Percentiles rank a stretch among this genome's conserved stretches.
Conservation (phyloP, 768 basidiomycete species). For the Suillus subaureus region DNA sequence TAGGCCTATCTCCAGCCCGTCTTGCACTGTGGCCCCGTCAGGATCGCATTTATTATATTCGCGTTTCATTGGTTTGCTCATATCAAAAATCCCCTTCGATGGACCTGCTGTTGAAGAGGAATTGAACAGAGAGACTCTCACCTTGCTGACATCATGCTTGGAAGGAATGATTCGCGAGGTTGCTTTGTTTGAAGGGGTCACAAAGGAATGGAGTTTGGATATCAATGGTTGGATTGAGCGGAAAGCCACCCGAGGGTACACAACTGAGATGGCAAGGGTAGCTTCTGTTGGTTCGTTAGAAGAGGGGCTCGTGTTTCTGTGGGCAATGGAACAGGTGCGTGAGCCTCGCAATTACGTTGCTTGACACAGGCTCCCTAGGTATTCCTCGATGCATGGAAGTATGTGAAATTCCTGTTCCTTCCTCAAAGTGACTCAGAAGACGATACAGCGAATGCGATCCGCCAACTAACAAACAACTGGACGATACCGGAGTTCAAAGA, state of each 20-base stretch:
- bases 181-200: slow-evolving; percentile 60
- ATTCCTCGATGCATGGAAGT: slow-evolving; percentile 70
- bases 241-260: slow-evolving; percentile 67
- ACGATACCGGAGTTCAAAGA: slow-evolving; percentile 51
- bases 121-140: slow-evolving; percentile 39
- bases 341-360: slow-evolving; percentile 1
- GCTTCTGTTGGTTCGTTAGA: slow-evolving; percentile 47
- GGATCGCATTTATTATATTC: slow-evolving; percentile 77
- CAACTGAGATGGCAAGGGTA: slow-evolving; percentile 68
- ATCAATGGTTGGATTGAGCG: slow-evolving; percentile 52
- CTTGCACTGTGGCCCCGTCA: slow-evolving; percentile 71
- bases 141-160: slow-evolving; percentile 52
- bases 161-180: slow-evolving; percentile 60
- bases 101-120: slow-evolving; percentile 8
- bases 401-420: slow-evolving; percentile 35
- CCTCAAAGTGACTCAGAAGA: slow-evolving; percentile 12
- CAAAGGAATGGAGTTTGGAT: slow-evolving; percentile 45
- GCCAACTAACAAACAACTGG: slow-evolving; percentile 65
- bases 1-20: slow-evolving; percentile 46
- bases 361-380: slow-evolving; percentile 41
- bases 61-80: slow-evolving; percentile 66
- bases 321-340: slow-evolving; percentile 77
- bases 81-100: slow-evolving; percentile 55
- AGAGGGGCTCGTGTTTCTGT: slow-evolving; percentile 72
- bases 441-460: slow-evolving; percentile 35